Percentiles rank a stretch among this genome's conserved stretches.
Evolutionary conservation across 805 yeast genomes (phyloP).

Genomic region (Candida hispaniensis): DNA sequence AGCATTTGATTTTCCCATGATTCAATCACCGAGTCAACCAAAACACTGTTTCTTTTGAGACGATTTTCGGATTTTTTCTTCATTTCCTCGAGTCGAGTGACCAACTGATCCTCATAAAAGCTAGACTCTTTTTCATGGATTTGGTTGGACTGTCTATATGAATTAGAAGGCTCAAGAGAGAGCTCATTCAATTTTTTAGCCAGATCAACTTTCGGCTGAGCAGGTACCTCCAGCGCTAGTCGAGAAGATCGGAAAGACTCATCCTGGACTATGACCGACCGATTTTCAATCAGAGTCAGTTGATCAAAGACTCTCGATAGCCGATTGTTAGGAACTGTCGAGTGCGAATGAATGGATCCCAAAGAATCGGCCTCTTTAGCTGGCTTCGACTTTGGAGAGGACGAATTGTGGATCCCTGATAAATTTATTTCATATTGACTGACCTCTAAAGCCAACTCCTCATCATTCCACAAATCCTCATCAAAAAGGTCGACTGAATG

Average conservation of each 20-base stretch:
- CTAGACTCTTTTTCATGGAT: background rate
- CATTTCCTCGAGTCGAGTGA: slow-evolving; percentile 12
- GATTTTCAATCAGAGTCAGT: background rate
- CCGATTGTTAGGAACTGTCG: background rate
- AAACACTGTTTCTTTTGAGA: slow-evolving; percentile 9
- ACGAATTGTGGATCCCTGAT: slow-evolving; percentile 1
- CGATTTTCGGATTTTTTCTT: slow-evolving; percentile 13
- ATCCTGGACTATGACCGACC: background rate
- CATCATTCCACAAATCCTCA: slow-evolving; percentile 18
- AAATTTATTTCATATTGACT: slow-evolving; percentile 7
- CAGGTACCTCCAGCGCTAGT: slow-evolving; percentile 1
- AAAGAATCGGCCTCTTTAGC: slow-evolving; percentile 1
- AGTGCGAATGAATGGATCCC: background rate
- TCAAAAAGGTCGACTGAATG: slow-evolving; percentile 1
- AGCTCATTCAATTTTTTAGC: too few relatives aligned
- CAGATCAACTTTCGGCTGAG: background rate
- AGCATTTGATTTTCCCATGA: slow-evolving; percentile 19
- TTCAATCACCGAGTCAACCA: slow-evolving; percentile 9
- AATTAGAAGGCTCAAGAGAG: too few relatives aligned
- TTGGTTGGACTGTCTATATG: too few relatives aligned
- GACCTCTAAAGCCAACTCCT: slow-evolving; percentile 5
- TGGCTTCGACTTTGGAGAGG: too few relatives aligned
- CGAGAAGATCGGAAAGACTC: background rate
- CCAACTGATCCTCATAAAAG: slow-evolving; percentile 3
- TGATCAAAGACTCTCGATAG: background rate